Conservation (phyloP, 805 yeast genomes). For the Candida ficus region DNA sequence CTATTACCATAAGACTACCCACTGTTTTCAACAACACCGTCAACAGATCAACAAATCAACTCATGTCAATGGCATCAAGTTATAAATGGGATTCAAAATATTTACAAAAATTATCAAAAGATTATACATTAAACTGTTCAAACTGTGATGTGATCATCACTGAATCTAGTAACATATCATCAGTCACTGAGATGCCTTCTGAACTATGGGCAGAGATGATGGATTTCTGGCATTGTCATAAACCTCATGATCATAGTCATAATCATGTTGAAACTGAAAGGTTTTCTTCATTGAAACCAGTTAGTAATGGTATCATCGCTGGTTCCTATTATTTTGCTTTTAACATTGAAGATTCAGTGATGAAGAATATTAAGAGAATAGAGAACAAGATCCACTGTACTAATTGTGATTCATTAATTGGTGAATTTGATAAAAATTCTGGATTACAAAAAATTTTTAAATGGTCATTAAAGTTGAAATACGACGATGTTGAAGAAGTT, state of each 20-base stretch:
- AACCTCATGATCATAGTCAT: constrained; percentile 41
- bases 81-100: constrained; percentile 42
- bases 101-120: constrained; percentile 22
- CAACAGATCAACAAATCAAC: constrained; percentile 18
- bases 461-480: constrained; percentile 45
- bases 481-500: constrained; percentile 18
- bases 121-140: constrained; percentile 30
- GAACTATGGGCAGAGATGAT: constrained; percentile 92
- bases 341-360: constrained; percentile 6
- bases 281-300: constrained; percentile 42
- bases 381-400: constrained; percentile 28
- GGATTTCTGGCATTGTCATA: constrained; percentile 98
- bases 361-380: constrained; percentile 6
- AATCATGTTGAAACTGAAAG: constrained; percentile 18
- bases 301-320: constrained; percentile 36
- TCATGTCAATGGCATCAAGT: constrained; percentile 18
- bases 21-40: not conserved
- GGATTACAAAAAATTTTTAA: constrained; percentile 40
- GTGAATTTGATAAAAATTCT: constrained; percentile 32
- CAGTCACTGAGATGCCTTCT: constrained; percentile 70
- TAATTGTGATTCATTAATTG: constrained; percentile 35
- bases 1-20: constrained; percentile 15
- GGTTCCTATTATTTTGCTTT: constrained; percentile 50
- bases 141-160: constrained; percentile 28
- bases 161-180: constrained; percentile 27